Evolutionary conservation across 441 rosid genomes (phyloP).

Genomic region (Populus hybrid): DNA sequence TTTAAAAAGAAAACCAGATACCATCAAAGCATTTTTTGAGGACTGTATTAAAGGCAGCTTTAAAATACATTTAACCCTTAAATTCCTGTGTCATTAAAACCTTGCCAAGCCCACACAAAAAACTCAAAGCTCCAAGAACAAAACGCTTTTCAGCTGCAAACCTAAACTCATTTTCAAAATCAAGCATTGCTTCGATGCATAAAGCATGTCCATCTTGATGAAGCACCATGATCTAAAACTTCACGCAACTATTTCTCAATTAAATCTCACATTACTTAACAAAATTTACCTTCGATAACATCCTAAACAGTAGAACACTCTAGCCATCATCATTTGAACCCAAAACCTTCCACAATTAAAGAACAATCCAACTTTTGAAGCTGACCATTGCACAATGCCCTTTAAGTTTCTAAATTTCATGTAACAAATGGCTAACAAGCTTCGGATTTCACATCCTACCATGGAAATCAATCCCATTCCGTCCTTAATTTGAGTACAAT

Average conservation of each 20-base stretch:
- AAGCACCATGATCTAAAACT: neutral
- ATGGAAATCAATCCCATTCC: neutral
- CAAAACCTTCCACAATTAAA: neutral
- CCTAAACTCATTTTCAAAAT: neutral
- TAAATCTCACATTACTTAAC: neutral
- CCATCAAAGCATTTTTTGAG: neutral
- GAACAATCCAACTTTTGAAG: neutral
- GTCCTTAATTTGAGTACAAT: neutral
- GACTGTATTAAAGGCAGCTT: neutral
- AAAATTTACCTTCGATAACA: neutral
- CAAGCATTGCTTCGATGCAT: neutral
- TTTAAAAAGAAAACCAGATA: neutral
- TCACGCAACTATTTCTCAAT: neutral
- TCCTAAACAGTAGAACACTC: neutral
- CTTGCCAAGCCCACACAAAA: neutral
- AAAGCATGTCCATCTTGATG: neutral
- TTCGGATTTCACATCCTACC: neutral
- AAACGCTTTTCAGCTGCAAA: neutral
- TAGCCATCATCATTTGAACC: neutral
- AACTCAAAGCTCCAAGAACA: neutral
- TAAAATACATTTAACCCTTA: neutral
- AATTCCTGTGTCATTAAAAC: neutral
- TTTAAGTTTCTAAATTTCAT: neutral
- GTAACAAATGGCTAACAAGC: neutral
- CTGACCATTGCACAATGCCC: neutral